Base-by-base conservation (phyloP, 2,329 filamentous ascomycete genomes). In the Arthrobotrys entomopaga region DNA sequence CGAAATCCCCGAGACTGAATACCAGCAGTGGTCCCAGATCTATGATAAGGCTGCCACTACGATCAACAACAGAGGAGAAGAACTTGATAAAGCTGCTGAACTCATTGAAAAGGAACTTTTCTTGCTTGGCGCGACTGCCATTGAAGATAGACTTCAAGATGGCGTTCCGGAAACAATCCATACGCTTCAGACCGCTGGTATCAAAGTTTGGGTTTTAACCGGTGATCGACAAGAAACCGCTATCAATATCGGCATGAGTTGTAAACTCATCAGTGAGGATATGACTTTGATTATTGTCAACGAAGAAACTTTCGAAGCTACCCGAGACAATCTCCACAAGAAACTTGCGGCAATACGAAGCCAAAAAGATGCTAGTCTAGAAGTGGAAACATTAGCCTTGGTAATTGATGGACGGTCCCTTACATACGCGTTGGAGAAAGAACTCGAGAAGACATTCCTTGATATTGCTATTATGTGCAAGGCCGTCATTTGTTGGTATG, bases 191-290 rank as follows among this genome's bases (percentile, higher is more conserved):
- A 91, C 93, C 77, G 95, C 96, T 22, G 94, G 93, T 61, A 98
- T 99, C 85, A 99, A 99, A 83, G 90, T 99, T 65, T 99, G 95
- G 95, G 95, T 99, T 19, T 83, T 99, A 81, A 99, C 95, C 43
- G 95, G 95, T 79, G 95, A 99, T 84, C 88, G 95, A 79, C 96
- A 99, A 82, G 95, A 99, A 82, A 99, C 95, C 26, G 95, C 95
- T 66, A 99, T 99, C 86, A 99, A 99, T 81, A 99, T 99, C 78
- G 95, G 96, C 77, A 99, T 99, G 95, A 97, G 93, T 81, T 99
- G 95, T 83, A 98, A 98, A 83, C 87, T 99, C 57, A 92, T 99
- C 74, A 97, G 93, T 77, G 95, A 99, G 82, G 96, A 99, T 79
- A 99, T 99, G 95, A 97, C 95, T 80, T 86, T 99, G 10, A 84